These are phyloP conservation scores for Rhodosporidiobolus odoratus DNA, from an alignment of 768 basidiomycete species.

Conservation along the genomic window DNA sequence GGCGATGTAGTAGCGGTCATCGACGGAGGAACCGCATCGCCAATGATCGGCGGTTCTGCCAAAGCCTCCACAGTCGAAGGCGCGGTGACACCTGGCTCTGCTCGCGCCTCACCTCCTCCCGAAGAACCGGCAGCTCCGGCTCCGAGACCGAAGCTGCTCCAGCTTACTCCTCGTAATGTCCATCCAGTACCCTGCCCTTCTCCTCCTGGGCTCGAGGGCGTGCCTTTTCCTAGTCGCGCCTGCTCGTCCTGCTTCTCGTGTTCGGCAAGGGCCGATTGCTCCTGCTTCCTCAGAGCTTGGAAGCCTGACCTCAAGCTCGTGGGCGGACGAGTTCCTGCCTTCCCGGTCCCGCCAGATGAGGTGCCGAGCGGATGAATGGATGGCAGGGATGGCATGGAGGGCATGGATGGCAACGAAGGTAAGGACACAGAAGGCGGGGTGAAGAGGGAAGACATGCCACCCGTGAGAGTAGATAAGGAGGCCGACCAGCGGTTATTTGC, in stretches of 20 bases:
- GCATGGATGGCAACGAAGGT: not conserved
- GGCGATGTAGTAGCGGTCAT: not conserved
- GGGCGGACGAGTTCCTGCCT: not conserved
- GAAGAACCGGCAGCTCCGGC: not conserved
- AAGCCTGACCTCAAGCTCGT: not conserved
- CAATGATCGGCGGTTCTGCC: not conserved
- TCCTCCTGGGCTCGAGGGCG: not conserved
- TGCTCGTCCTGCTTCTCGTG: not conserved
- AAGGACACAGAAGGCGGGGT: not conserved
- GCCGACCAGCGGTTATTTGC: not conserved
- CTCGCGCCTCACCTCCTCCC: not conserved
- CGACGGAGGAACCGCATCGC: not conserved
- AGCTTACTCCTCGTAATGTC: not conserved
- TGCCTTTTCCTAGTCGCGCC: not conserved
- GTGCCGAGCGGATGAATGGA: too few species aligned
- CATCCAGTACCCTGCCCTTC: too few species aligned
- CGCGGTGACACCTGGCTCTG: not conserved
- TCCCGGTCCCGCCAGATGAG: not conserved
- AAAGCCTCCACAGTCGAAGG: not conserved
- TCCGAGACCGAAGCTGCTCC: not conserved
- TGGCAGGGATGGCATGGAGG: not conserved
- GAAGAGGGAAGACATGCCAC: not conserved
- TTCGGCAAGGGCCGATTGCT: not conserved
- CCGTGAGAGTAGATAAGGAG: not conserved
- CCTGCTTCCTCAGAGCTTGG: not conserved